phyloP scores from a whole-genome alignment of 2,329 filamentous ascomycete genomes.

The Sarocladiaceae sp. region DNA sequence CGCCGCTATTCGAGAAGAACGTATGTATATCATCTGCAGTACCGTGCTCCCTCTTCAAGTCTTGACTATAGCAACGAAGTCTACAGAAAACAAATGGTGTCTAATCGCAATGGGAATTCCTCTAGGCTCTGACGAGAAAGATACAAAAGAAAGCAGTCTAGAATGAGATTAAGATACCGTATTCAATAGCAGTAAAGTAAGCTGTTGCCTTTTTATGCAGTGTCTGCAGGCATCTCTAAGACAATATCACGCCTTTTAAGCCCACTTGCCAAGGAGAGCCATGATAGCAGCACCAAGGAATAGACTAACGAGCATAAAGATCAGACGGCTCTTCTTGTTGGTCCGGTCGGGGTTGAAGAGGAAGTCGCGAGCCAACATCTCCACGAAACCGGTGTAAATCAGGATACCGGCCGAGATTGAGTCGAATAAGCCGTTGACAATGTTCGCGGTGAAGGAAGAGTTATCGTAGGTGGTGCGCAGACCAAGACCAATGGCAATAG shows the following conservation, averaged over 20 bases:
- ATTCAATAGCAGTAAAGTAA: too few species aligned
- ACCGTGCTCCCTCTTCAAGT: too few species aligned
- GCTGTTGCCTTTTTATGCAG: too few species aligned
- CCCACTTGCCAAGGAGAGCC: constrained; percentile 76
- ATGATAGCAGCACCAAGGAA: constrained; percentile 64
- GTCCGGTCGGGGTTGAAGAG: constrained; percentile 81
- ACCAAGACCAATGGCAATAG: constrained; percentile 43
- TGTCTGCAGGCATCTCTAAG: too few species aligned
- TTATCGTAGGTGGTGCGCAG: constrained; percentile 27
- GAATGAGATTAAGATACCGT: too few species aligned
- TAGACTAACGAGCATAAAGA: constrained; percentile 57
- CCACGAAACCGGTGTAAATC: constrained; percentile 82
- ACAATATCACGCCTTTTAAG: constrained; percentile 43
- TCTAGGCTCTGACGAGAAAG: too few species aligned
- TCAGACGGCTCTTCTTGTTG: constrained; percentile 32
- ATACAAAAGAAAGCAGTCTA: too few species aligned
- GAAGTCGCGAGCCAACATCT: constrained; percentile 86
- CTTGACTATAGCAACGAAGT: too few species aligned
- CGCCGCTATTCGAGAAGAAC: too few species aligned
- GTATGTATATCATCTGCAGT: too few species aligned
- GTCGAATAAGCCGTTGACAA: constrained; percentile 79
- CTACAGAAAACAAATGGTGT: too few species aligned
- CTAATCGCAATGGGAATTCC: too few species aligned
- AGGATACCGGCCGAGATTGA: constrained; percentile 77
- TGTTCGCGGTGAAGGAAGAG: constrained; percentile 32